phyloP scores from a whole-genome alignment of 108 stramenopile genomes.

The Pseudonitzschia pungens region DNA sequence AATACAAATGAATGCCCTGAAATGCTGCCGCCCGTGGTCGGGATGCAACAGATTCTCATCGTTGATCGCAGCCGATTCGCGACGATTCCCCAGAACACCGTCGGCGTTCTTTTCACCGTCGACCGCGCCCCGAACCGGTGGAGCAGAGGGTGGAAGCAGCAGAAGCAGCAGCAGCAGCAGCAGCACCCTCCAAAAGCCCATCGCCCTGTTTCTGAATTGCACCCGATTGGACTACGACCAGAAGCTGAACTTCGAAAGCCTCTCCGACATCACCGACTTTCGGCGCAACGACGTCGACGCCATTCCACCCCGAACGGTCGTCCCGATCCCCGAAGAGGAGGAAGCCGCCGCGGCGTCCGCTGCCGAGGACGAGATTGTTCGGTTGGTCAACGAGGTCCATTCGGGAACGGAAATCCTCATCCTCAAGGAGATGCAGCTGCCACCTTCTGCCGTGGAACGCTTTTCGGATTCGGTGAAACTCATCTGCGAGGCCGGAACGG shows the following conservation, averaged over 20 bases:
- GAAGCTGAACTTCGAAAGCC: slow-evolving; percentile 57
- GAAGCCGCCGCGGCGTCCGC: slow-evolving; percentile 27
- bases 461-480: slow-evolving; percentile 72
- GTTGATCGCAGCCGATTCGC: no score
- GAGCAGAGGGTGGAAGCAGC: not conserved
- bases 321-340: not conserved
- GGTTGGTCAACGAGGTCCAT: slow-evolving; percentile 50
- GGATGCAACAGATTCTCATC: no score
- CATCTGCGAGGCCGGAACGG: slow-evolving; percentile 86
- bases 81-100: no score
- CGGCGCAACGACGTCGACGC: slow-evolving; percentile 55
- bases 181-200: slow-evolving; percentile 17
- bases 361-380: slow-evolving; percentile 53
- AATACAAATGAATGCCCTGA: no score
- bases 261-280: slow-evolving; percentile 46
- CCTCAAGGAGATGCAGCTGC: slow-evolving; percentile 83
- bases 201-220: slow-evolving; percentile 71
- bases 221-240: slow-evolving; percentile 75
- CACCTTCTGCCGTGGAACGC: slow-evolving; percentile 36
- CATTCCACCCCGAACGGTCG: slow-evolving; percentile 1
- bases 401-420: slow-evolving; percentile 71
- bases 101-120: not conserved
- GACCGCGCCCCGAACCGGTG: not conserved
- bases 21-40: no score
- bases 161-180: not conserved